Conservation (phyloP, 1,139 yeast species). For the Blastobotrys malaysiensis region DNA sequence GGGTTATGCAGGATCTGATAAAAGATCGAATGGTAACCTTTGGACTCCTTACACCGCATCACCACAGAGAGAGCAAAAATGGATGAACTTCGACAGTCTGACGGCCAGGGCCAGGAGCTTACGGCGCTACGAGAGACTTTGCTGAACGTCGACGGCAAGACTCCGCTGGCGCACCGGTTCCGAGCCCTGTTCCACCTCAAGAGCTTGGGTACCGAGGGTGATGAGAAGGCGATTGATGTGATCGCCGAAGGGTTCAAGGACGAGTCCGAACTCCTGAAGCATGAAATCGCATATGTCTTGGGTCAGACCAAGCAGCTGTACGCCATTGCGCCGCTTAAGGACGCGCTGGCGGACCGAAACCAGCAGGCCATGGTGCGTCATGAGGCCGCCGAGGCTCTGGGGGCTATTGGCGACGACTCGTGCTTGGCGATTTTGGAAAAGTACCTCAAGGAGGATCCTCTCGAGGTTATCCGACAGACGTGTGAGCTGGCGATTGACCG, state of each 20-base stretch:
- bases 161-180: conserved; percentile 77
- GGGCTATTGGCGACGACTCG: conserved; percentile 82
- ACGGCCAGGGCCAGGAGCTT: conserved; percentile 29
- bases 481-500: conserved; percentile 96
- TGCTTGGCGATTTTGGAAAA: conserved; percentile 65
- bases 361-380: conserved; percentile 95
- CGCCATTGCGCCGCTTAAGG: conserved; percentile 70
- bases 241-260: conserved; percentile 77
- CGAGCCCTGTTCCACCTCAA: conserved; percentile 90
- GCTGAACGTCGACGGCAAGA: conserved; percentile 45
- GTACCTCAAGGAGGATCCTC: conserved; percentile 66
- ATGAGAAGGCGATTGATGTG: conserved; percentile 68
- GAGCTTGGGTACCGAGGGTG: conserved; percentile 63
- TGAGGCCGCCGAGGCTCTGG: conserved; percentile 98
- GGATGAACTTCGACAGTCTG: conserved; percentile 36
- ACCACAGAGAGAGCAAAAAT: conserved; percentile 16
- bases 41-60: background rate
- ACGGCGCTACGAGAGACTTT: conserved; percentile 25
- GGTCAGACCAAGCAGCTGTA: conserved; percentile 87
- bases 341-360: conserved; percentile 55
- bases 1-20: background rate
- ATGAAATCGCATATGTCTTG: conserved; percentile 96
- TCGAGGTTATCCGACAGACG: conserved; percentile 88
- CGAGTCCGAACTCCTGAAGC: conserved; percentile 88
- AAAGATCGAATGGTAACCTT: background rate